Evolutionary conservation across 495 filamentous ascomycete genomes (phyloP), one percentile per base, ranked within the genome.

Genomic region (Lasiosphaeria hispida): DNA sequence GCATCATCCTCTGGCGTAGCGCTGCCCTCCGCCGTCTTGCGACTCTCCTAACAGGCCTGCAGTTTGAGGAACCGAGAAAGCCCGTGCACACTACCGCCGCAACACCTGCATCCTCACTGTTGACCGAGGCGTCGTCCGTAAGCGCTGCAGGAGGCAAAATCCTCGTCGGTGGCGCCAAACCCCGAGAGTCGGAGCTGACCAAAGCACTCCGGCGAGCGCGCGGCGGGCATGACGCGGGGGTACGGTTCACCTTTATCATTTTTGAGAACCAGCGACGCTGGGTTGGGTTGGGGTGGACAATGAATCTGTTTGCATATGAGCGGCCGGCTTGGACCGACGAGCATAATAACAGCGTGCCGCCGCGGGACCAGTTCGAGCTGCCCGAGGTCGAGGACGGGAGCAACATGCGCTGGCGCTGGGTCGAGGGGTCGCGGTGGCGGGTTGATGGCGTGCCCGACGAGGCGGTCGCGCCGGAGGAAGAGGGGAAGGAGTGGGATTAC

Each of bases 191-290:
- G 0, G 71, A 75, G 48, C 64, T 75, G 6, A 70, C 69, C 35
- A 74, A 73, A 44, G 71, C 71, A 8, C 54, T 72, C 1, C 53
- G 67, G 3, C 62, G 70, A 5, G 63, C 67, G 2, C 61, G 71
- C 10, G 71, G 71, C 3, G 67, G 64, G 11, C 71, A 85, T 37
- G 82, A 85, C 15, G 78, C 88, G 0, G 91, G 92, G 9, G 88
- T 99, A 4, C 86, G 89, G 9, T 97, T 99, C 69, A 97, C 94
- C 0, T 99, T 99, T 61, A 88, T 92, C 48, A 80, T 97, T 2
- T 97, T 89, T 65, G 94, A 99, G 68, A 99, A 99, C 61, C 93
- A 99, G 71, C 86, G 94, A 19, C 84, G 94, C 39, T 99, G 94
- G 94, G 71, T 97, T 10, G 95, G 92, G 2, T 78, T 97, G 15